These are phyloP conservation scores for Gautieria morchelliformis DNA, from an alignment of 768 basidiomycete genomes.

Conservation along the genomic window DNA sequence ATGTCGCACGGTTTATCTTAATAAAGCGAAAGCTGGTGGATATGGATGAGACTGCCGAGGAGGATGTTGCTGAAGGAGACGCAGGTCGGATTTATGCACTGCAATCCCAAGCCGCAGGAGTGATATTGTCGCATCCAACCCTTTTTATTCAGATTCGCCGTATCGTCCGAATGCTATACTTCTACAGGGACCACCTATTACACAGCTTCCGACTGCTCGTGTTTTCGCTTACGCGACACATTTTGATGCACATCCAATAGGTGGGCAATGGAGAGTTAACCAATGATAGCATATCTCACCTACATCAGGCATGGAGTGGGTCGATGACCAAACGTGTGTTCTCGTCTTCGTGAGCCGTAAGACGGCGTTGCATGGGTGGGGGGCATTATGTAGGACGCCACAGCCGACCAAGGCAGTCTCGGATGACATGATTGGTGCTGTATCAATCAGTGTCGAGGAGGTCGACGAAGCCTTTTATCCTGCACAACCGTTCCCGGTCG, in stretches of 20 bases:
- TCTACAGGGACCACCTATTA: conserved; percentile 62
- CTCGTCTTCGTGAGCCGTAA: conserved; percentile 49
- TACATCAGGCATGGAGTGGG: conserved; percentile 63
- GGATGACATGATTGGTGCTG: conserved; percentile 36
- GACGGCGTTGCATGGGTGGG: conserved; percentile 9
- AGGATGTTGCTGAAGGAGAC: background rate
- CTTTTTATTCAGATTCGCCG: conserved; percentile 10
- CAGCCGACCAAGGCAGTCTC: conserved; percentile 38
- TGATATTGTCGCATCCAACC: background rate
- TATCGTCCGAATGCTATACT: conserved; percentile 60
- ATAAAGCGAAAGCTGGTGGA: conserved; percentile 40
- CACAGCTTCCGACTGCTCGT: conserved; percentile 62
- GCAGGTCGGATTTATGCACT: conserved; percentile 9
- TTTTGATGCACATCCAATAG: conserved; percentile 59
- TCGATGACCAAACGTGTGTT: conserved; percentile 75
- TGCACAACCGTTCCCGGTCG: conserved; percentile 60
- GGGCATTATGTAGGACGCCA: background rate
- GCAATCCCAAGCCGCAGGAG: conserved; percentile 1
- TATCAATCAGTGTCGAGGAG: conserved; percentile 35
- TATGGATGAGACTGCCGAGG: conserved; percentile 22
- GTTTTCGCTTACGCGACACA: conserved; percentile 79
- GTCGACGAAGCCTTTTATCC: conserved; percentile 42
- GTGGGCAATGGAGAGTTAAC: background rate
- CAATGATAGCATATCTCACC: background rate
- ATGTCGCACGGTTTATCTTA: conserved; percentile 9